Evolutionary conservation across 768 basidiomycete species (phyloP), one percentile per base, ranked within the genome.

Genomic region (Hebeloma cylindrosporum): DNA sequence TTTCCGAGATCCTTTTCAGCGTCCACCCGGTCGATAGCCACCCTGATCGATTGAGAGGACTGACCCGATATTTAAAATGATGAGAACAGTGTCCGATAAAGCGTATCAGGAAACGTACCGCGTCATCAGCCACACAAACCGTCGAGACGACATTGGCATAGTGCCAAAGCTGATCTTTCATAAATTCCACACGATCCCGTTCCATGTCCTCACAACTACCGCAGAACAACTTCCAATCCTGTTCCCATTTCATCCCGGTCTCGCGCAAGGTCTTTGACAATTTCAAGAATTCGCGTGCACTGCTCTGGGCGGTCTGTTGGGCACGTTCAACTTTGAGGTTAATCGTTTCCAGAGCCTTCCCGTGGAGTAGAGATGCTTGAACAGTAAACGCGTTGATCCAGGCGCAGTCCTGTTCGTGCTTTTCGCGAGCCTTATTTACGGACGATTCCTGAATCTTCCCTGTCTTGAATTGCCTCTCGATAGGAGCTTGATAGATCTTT

Each of bases 71-170:
- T n/a, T n/a, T n/a, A n/a, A n/a, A n/a, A 49, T 50, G 16, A 54
- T 34, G 29, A 41, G 22, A 7, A 17, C 48, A 38, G 13, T 16
- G 23, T 25, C 3, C 23, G 4, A 35, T 34, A 33, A 33, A 14
- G 32, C 30, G 14, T 21, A 16, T n/a, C n/a, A 23, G 7, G 32
- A 31, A 7, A 70, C 77, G 48, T 57, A 93, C 91, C 81, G 95
- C 92, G 56, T 99, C 96, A 60, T 98, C 96, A 8, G 83, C 72
- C 13, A 99, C 94, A 56, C 96, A 97, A 10, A 94, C 88, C 8
- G 88, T 90, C 10, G 94, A 96, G n/a, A 96, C 85, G 0, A 86
- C 85, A 63, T 99, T 99, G 0, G 96, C 93, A 62, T 91, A 97
- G 5, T 82, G 80, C 95, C 96, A 99, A 66, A 96, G 76, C 53